A percentile compares a stretch with the other conserved stretches of the same genome.
phyloP scores from a whole-genome alignment of 371 early-diverging fungal genomes.

The Rhizopus stolonifer region DNA sequence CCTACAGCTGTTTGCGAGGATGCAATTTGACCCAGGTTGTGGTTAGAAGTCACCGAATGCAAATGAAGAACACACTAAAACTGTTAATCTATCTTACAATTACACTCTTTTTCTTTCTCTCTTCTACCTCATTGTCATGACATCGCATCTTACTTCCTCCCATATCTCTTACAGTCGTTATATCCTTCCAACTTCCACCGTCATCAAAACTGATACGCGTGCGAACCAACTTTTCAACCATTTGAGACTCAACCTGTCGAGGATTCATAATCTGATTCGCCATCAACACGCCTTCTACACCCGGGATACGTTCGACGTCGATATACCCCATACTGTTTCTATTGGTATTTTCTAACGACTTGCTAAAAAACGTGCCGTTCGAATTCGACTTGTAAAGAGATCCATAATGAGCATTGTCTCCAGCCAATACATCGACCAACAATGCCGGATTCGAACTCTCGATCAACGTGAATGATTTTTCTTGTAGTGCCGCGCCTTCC shows the following conservation, averaged over 20 bases:
- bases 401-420: slow-evolving; percentile 51
- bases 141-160: slow-evolving; percentile 40
- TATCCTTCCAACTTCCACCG: slow-evolving; percentile 73
- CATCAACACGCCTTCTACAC: slow-evolving; percentile 80
- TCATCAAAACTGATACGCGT: slow-evolving; percentile 89
- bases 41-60: slow-evolving; percentile 77
- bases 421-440: slow-evolving; percentile 63
- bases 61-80: slow-evolving; percentile 81
- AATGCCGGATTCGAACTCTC: slow-evolving; percentile 67
- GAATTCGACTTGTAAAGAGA: slow-evolving; percentile 85
- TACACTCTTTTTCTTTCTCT: slow-evolving; percentile 9
- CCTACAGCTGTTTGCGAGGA: slow-evolving; percentile 80
- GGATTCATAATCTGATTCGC: slow-evolving; percentile 82
- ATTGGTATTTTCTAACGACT: slow-evolving; percentile 77
- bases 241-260: slow-evolving; percentile 48
- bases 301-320: slow-evolving; percentile 89
- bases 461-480: slow-evolving; percentile 74
- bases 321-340: slow-evolving; percentile 71
- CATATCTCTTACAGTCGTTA: slow-evolving; percentile 42
- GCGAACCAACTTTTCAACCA: slow-evolving; percentile 61
- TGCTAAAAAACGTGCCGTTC: slow-evolving; percentile 85
- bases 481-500: slow-evolving; percentile 36
- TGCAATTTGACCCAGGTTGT: slow-evolving; percentile 69
- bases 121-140: slow-evolving; percentile 26
- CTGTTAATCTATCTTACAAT: not conserved